A percentile compares a stretch with the other conserved stretches of the same genome.
phyloP scores from a whole-genome alignment of 345 rosid genomes.

The Ceriops tagal region DNA sequence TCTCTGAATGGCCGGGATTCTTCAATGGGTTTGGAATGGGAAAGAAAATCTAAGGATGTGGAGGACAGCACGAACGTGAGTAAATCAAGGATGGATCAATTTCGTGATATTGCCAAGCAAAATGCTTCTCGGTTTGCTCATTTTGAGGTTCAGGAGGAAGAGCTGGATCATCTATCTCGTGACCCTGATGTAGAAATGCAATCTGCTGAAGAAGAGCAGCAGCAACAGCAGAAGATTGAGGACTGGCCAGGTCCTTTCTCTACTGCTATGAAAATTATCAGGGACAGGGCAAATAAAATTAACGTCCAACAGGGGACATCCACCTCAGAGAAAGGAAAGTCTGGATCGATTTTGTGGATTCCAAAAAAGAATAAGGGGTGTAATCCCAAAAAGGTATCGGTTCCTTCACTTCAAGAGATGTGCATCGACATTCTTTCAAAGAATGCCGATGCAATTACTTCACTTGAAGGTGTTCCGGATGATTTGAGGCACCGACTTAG shows the following conservation, averaged over 20 bases:
- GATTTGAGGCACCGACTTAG: slow-evolving; percentile 56
- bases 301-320: slow-evolving; percentile 12
- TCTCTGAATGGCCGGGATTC: slow-evolving; percentile 6
- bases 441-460: slow-evolving; percentile 72
- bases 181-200: slow-evolving; percentile 27
- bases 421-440: slow-evolving; percentile 53
- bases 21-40: slow-evolving; percentile 16
- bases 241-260: slow-evolving; percentile 99
- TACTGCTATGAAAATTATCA: slow-evolving; percentile 87
- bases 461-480: slow-evolving; percentile 82
- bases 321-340: slow-evolving; percentile 19
- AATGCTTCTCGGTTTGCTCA: slow-evolving; percentile 75
- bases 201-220: slow-evolving; percentile 25
- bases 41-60: slow-evolving; percentile 17
- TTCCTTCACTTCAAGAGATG: slow-evolving; percentile 60
- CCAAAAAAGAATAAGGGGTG: slow-evolving; percentile 37
- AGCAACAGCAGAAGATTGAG: slow-evolving; percentile 29
- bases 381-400: slow-evolving; percentile 14
- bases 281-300: slow-evolving; percentile 49
- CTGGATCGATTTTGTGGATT: slow-evolving; percentile 49
- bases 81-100: slow-evolving; percentile 36
- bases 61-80: slow-evolving; percentile 2
- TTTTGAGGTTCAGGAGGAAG: slow-evolving; percentile 41
- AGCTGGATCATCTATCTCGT: slow-evolving; percentile 9
- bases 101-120: slow-evolving; percentile 52